phyloP scores from a whole-genome alignment of 148 eudicot genomes.

The Silene conica region DNA sequence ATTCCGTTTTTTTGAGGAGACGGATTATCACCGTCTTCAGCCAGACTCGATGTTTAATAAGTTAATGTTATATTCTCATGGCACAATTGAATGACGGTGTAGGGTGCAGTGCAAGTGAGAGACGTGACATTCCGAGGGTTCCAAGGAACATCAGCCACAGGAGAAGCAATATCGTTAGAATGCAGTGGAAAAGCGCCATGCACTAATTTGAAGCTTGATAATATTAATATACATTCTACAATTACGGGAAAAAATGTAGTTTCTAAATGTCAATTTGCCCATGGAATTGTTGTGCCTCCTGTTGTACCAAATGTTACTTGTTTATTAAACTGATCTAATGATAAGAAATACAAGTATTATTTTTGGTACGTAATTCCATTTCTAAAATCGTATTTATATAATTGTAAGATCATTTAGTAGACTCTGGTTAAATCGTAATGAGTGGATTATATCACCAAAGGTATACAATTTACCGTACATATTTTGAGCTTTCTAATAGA shows the following conservation, averaged over 20 bases:
- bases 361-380: too few species aligned
- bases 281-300: not conserved
- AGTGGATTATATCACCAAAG: too few species aligned
- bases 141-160: constrained; percentile 13
- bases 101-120: not conserved
- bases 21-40: too few species aligned
- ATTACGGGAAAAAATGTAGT: not conserved
- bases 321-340: not conserved
- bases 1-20: too few species aligned
- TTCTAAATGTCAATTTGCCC: not conserved
- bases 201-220: not conserved
- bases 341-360: not conserved
- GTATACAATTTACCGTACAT: too few species aligned
- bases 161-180: not conserved
- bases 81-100: not conserved
- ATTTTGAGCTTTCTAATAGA: too few species aligned
- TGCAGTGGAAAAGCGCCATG: constrained; percentile 17
- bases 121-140: constrained; percentile 15
- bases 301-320: constrained; percentile 6
- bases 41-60: too few species aligned
- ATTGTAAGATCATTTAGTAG: too few species aligned
- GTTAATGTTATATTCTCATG: too few species aligned
- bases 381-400: too few species aligned
- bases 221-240: not conserved
- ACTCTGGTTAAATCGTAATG: too few species aligned